These are phyloP conservation scores for Pyracantha coccinea DNA, from an alignment of 331 rosid species.

Conservation along the genomic window DNA sequence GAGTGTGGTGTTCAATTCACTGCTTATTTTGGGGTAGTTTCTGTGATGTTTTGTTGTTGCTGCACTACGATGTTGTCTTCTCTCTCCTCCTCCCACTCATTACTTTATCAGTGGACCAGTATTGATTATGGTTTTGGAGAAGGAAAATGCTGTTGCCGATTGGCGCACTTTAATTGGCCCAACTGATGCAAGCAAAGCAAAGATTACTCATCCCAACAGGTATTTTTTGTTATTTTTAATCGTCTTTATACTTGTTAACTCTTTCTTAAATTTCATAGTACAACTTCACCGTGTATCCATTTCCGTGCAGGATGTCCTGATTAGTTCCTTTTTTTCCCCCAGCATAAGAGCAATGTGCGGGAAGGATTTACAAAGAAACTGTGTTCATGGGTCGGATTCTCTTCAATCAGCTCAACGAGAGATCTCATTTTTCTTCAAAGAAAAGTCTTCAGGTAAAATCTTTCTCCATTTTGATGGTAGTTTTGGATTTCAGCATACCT, in stretches of 20 bases:
- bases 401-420: constrained; percentile 64
- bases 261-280: constrained; percentile 1
- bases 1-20: not conserved
- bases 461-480: not conserved
- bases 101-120: constrained; percentile 57
- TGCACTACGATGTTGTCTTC: not conserved
- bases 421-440: constrained; percentile 61
- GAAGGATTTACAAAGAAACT: constrained; percentile 46
- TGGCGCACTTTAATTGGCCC: constrained; percentile 96
- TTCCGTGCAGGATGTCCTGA: constrained; percentile 9
- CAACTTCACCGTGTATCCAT: constrained; percentile 2
- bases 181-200: constrained; percentile 80
- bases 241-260: not conserved
- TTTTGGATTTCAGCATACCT: not conserved
- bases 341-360: constrained; percentile 86
- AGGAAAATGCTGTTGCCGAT: constrained; percentile 68
- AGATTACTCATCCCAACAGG: constrained; percentile 84
- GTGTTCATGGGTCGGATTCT: constrained; percentile 94
- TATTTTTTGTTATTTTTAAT: constrained; percentile 16
- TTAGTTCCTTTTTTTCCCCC: constrained; percentile 15
- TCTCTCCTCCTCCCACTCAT: constrained; percentile 2
- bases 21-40: not conserved
- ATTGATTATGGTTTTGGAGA: constrained; percentile 67
- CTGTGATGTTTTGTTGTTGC: not conserved
- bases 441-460: constrained; percentile 19